A percentile compares a stretch with the other conserved stretches of the same genome.
Conservation (phyloP, 345 rosid genomes). For the Carallia brachiata region DNA sequence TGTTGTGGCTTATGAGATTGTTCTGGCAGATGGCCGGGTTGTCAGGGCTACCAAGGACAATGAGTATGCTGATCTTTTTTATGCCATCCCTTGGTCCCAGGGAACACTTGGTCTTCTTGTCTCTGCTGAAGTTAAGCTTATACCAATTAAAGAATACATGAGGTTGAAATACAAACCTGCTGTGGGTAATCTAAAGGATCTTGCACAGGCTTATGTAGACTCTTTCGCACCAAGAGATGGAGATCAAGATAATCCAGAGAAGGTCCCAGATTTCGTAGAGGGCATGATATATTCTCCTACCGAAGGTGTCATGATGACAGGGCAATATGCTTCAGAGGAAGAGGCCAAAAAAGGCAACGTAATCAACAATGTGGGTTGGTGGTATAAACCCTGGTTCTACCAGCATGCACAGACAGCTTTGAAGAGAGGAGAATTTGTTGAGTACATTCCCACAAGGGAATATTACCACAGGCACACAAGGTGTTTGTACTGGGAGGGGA, state of each 20-base stretch:
- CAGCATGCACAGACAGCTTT: conserved; percentile 84
- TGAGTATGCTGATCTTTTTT: conserved; percentile 85
- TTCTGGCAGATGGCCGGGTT: conserved; percentile 77
- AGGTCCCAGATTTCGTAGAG: conserved; percentile 97
- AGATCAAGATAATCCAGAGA: conserved; percentile 62
- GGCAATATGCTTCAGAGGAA: conserved; percentile 83
- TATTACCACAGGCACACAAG: conserved; percentile 98
- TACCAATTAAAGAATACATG: conserved; percentile 89
- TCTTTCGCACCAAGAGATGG: conserved; percentile 93
- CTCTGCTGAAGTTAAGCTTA: conserved; percentile 88
- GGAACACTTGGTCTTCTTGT: conserved; percentile 98
- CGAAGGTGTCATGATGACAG: conserved; percentile 92
- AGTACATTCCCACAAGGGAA: conserved; percentile 95
- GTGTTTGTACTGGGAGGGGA: conserved; percentile 99
- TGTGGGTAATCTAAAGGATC: conserved; percentile 57
- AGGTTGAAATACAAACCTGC: conserved; percentile 86
- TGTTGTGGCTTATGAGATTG: conserved; percentile 93
- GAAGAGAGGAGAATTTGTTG: conserved; percentile 85
- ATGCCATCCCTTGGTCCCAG: conserved; percentile 97
- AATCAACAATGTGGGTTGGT: conserved; percentile 91
- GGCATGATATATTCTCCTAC: conserved; percentile 73
- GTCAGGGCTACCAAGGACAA: conserved; percentile 96
- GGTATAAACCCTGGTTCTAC: conserved; percentile 99
- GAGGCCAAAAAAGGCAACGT: conserved; percentile 91
- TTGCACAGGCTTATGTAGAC: conserved; percentile 82